These are phyloP conservation scores for Candida tibetensis DNA, from an alignment of 805 yeast species.

Conservation along the genomic window DNA sequence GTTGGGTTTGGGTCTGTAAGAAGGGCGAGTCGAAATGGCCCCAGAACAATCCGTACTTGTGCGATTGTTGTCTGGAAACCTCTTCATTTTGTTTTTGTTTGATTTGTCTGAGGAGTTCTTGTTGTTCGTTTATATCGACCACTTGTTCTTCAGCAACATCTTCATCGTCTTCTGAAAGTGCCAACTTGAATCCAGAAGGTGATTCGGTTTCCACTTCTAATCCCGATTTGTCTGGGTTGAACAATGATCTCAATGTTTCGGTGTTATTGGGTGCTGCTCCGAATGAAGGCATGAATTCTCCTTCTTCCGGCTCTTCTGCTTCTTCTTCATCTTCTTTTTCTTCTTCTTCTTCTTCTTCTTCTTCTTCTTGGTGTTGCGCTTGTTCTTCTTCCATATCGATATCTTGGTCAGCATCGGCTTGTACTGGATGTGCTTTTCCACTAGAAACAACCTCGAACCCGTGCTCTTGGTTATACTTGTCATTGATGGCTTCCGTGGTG, in stretches of 20 bases:
- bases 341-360: constrained; percentile 5
- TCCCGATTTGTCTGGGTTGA: constrained; percentile 37
- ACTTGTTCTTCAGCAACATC: constrained; percentile 30
- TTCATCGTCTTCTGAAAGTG: constrained; percentile 45
- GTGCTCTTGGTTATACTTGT: constrained; percentile 26
- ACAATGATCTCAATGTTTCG: constrained; percentile 59
- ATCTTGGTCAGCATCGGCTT: too few relatives aligned
- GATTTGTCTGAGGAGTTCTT: constrained; percentile 29
- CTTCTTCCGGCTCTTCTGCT: constrained; percentile 24
- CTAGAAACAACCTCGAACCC: constrained; percentile 9
- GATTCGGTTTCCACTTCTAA: constrained; percentile 1
- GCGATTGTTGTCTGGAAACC: constrained; percentile 17
- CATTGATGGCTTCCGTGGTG: constrained; percentile 28
- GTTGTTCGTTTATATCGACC: constrained; percentile 20
- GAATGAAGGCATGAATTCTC: constrained; percentile 55
- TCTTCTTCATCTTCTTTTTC: constrained; percentile 9
- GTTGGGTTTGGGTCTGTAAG: constrained; percentile 77
- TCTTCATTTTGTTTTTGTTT: constrained; percentile 31
- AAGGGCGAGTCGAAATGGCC: constrained; percentile 84
- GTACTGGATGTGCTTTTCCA: too few relatives aligned
- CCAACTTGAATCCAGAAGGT: constrained; percentile 36
- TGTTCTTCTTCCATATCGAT: constrained; percentile 3
- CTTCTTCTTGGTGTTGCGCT: constrained; percentile 6
- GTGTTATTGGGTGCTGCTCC: constrained; percentile 46
- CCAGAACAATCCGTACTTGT: constrained; percentile 63